Evolutionary conservation across 768 basidiomycete species (phyloP), one percentile per base, ranked within the genome.

Genomic region (Cystofilobasidium capitatum): DNA sequence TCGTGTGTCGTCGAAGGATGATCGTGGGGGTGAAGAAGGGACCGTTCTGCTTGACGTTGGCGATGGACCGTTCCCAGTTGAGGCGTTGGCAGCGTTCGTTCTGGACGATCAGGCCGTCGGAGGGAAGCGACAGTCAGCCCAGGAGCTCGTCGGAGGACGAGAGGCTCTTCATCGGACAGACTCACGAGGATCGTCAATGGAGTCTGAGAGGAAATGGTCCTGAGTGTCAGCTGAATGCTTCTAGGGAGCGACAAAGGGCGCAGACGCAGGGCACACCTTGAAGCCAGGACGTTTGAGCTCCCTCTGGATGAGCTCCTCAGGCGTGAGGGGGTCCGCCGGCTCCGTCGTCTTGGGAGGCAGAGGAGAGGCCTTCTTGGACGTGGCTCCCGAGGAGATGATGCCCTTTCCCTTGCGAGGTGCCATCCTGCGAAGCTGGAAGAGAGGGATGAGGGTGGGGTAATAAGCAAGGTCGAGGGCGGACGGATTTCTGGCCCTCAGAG

Each of bases 1-100:
- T 86, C 74, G 87, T 85, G 60, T 84, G 74, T 70, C 82, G 82
- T 68, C 78, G 81, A n/a, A 97, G 78, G 16, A 81, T 84, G 33
- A 91, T 83, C 42, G 80, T 77, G 69, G 91, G 91, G 2, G 85
- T 82, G 69, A 73, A 79, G 35, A 45, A 36, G 9, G 57, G 36
- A 10, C 65, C 66, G 8, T 33, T 60, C 29, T 58, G 39, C 42
- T 39, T 22, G 29, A 45, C 37, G 55, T 62, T 40, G 31, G 58
- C 61, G 55, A 36, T n/a, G 6, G 49, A 22, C 33, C 66, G 49
- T 17, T 68, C 66, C 66, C 66, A 68, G 44, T 58, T 58, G 35
- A 58, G 55, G 1, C 54, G 51, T 26, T 62, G 61, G 39, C 66
- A 68, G 13, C 66, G 60, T 33, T 68, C 66, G 42, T 68, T 68